Percentiles rank a stretch among this genome's conserved stretches.
Conservation (phyloP, 371 early-diverging fungal genomes). For the Choanephora cucurbitarum region DNA sequence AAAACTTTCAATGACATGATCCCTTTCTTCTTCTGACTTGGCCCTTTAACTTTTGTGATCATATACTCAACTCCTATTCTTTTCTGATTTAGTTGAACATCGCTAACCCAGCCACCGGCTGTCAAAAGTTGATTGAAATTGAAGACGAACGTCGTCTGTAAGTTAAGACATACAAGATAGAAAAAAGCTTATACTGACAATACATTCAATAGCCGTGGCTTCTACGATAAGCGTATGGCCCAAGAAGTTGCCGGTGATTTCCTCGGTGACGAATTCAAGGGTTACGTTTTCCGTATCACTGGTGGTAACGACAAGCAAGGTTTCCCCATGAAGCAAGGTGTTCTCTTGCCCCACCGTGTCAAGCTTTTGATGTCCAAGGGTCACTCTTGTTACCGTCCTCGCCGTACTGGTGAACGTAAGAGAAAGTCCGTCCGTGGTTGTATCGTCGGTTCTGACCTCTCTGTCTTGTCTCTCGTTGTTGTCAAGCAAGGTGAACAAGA, state of each 20-base stretch:
- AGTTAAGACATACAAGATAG: slow-evolving; percentile 32
- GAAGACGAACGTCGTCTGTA: slow-evolving; percentile 96
- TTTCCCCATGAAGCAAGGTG: slow-evolving; percentile 98
- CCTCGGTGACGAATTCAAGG: slow-evolving; percentile 98
- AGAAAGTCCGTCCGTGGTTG: slow-evolving; percentile 99
- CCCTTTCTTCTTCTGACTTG: no score
- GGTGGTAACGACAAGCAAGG: slow-evolving; percentile 99
- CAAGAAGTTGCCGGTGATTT: slow-evolving; percentile 96
- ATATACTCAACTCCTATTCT: no score
- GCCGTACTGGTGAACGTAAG: slow-evolving; percentile 98
- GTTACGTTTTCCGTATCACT: slow-evolving; percentile 97
- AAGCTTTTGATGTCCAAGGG: slow-evolving; percentile 95
- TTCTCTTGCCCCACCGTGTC: slow-evolving; percentile 92
- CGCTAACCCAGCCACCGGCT: slow-evolving; percentile 98
- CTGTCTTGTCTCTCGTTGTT: slow-evolving; percentile 93
- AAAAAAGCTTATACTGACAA: neutral
- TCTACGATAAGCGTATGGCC: slow-evolving; percentile 98
- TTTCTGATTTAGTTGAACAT: slow-evolving; percentile 91
- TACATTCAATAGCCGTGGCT: slow-evolving; percentile 72
- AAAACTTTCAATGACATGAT: no score
- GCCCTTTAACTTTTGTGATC: no score
- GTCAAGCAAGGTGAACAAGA: slow-evolving; percentile 96
- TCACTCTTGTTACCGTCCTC: slow-evolving; percentile 99
- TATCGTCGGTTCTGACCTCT: slow-evolving; percentile 95
- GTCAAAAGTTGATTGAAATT: slow-evolving; percentile 98